A percentile compares a stretch with the other conserved stretches of the same genome.
Conservation (phyloP, 2,329 filamentous ascomycete species). For the Amauroascus verrucosus region DNA sequence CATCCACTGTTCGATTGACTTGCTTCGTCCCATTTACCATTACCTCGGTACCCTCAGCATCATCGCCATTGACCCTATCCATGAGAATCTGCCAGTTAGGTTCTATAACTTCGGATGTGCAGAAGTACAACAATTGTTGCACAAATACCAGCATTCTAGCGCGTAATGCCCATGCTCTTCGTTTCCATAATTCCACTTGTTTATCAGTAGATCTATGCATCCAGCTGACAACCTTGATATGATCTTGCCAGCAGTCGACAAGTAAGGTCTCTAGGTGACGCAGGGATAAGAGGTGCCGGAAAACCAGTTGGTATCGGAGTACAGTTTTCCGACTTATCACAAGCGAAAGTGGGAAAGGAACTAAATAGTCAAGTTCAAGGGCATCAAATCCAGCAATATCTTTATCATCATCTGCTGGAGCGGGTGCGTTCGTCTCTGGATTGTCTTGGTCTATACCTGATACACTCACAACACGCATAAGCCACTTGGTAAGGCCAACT, state of each 20-base stretch:
- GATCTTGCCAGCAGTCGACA: conserved; percentile 79
- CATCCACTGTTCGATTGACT: conserved; percentile 75
- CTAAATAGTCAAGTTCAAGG: conserved; percentile 82
- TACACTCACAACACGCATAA: conserved; percentile 94
- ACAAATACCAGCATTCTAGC: conserved; percentile 95
- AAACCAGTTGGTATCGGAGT: conserved; percentile 92
- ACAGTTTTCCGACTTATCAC: conserved; percentile 94
- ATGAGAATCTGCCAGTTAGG: conserved; percentile 94
- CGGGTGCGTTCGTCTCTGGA: conserved; percentile 52
- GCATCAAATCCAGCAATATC: conserved; percentile 85
- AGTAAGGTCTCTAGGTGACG: conserved; percentile 82
- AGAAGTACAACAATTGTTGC: conserved; percentile 93
- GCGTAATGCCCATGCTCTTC: conserved; percentile 79
- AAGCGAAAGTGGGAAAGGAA: conserved; percentile 89
- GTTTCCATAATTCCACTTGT: conserved; percentile 81
- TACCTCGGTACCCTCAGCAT: conserved; percentile 33
- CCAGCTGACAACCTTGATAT: conserved; percentile 73
- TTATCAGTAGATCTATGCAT: conserved; percentile 63
- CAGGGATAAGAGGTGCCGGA: conserved; percentile 83
- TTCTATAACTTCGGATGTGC: conserved; percentile 92
- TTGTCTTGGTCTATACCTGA: conserved; percentile 84
- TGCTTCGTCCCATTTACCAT: conserved; percentile 35
- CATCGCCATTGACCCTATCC: conserved; percentile 60
- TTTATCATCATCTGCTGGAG: conserved; percentile 61
- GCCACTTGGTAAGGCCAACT: conserved; percentile 78